phyloP scores from a whole-genome alignment of 2,329 filamentous ascomycete genomes.

The Fusarium oxysporum region DNA sequence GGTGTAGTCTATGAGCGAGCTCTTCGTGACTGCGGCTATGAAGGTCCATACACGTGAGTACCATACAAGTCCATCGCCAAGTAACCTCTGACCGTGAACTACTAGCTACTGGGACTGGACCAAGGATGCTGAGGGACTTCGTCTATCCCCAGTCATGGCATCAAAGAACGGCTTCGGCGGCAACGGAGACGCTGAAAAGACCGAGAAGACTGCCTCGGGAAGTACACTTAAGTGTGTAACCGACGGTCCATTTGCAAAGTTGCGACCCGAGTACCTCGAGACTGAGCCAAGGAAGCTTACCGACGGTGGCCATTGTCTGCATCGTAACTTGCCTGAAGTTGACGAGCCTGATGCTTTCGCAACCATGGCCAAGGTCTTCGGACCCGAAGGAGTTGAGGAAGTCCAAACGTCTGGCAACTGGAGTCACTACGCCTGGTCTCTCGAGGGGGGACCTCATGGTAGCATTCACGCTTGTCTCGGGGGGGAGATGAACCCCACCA shows the following conservation, averaged over 20 bases:
- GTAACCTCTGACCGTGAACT: too few species aligned
- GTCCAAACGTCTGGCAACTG: background rate
- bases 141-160: slow-evolving; percentile 2
- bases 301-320: background rate
- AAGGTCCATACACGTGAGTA: slow-evolving; percentile 11
- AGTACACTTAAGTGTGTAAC: background rate
- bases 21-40: slow-evolving; percentile 3
- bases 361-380: background rate
- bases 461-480: slow-evolving; percentile 1
- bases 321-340: slow-evolving; percentile 3
- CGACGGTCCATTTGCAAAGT: background rate
- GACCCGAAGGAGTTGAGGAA: background rate
- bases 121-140: background rate
- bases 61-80: too few species aligned
- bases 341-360: background rate
- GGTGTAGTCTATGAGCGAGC: background rate
- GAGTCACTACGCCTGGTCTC: background rate
- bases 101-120: slow-evolving; percentile 17
- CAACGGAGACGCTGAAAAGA: background rate
- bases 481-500: slow-evolving; percentile 19
- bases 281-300: background rate
- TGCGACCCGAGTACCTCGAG: background rate
- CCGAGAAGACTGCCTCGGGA: background rate
- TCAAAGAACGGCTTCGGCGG: background rate
- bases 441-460: slow-evolving; percentile 6